Base-by-base conservation (phyloP, 345 rosid species). In the Sapria himalayana region DNA sequence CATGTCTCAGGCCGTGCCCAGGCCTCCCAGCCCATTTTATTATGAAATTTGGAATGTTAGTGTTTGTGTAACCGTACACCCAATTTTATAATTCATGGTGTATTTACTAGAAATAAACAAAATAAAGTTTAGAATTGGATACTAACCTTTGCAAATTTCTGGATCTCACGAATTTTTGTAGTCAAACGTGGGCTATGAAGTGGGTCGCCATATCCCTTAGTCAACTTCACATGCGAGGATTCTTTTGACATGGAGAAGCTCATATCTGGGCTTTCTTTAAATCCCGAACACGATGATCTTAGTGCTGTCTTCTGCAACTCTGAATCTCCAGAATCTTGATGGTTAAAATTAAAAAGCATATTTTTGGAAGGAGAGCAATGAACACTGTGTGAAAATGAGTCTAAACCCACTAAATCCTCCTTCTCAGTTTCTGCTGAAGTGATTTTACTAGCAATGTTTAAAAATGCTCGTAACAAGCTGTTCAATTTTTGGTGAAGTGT, bases 401-500 rank as follows among this genome's bases (percentile, higher is more conserved):
- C 95, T 20, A 77, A 73, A 60, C 54, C 56, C 49, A 43, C 16
- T 39, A 56, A 62, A 41, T 82, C 95, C 38, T 84, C 93, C 58
- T 52, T 89, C 44, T 89, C 98, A 43, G 50, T 68, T 43, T 89
- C 95, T 52, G 64, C 60, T 11, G 59, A 64, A 57, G 58, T 39
- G 38, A 71, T 59, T 60, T 61, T 81, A 58, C 59, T 71, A 53
- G 80, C 48, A 62, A 89, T 74, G 52, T 44, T 73, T 23, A 77
- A 54, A 66, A 79, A 84, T 15, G 70, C 77, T 27, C 95, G 64
- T 45, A 80, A 57, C 58, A 75, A 60, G 46, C 52, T 56, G 53
- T 89, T 95, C 37, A 89, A 62, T 51, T 84, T 89, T 52, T 80
- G 92, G 57, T 89, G 79, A 55, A 89, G 92, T 12, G 99, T 77